Evolutionary conservation across 805 yeast genomes (phyloP).

Genomic region (Barnettozyma populi): DNA sequence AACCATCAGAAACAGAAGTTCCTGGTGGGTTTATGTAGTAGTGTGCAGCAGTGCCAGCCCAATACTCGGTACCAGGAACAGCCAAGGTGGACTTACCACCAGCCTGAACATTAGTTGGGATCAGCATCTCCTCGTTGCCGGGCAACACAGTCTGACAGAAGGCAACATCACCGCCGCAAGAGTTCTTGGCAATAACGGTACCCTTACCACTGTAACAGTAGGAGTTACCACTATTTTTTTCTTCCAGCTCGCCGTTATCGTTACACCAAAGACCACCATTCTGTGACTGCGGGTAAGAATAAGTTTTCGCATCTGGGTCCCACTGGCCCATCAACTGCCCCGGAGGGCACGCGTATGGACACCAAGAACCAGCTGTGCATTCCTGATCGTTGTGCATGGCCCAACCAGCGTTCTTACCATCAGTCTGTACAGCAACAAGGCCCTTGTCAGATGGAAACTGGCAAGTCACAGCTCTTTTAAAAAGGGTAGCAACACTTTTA

Average conservation of each 20-base stretch:
- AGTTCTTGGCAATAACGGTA: constrained; percentile 57
- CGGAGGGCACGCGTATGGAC: constrained; percentile 90
- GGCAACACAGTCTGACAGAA: constrained; percentile 92
- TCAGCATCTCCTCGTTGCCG: constrained; percentile 91
- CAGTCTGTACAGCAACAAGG: constrained; percentile 61
- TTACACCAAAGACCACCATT: constrained; percentile 83
- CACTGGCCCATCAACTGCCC: constrained; percentile 86
- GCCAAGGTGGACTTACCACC: constrained; percentile 53
- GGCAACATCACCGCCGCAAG: constrained; percentile 57
- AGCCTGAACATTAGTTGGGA: constrained; percentile 66
- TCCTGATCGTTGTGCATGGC: constrained; percentile 72
- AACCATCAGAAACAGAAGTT: constrained; percentile 65
- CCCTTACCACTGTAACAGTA: constrained; percentile 79
- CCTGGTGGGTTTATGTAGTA: constrained; percentile 84
- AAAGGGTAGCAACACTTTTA: constrained; percentile 21
- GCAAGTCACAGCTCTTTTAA: constrained; percentile 43
- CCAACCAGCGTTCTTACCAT: constrained; percentile 72
- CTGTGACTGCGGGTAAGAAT: constrained; percentile 71
- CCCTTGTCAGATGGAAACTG: constrained; percentile 63
- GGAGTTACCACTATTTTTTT: constrained; percentile 48
- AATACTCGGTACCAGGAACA: constrained; percentile 80
- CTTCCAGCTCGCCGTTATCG: constrained; percentile 58
- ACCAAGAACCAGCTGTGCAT: constrained; percentile 73
- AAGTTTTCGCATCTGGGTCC: constrained; percentile 72
- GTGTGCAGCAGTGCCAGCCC: constrained; percentile 85